A percentile compares a stretch with the other conserved stretches of the same genome.
Evolutionary conservation across 805 yeast species (phyloP).

Genomic region (Yarrowia deformans): DNA sequence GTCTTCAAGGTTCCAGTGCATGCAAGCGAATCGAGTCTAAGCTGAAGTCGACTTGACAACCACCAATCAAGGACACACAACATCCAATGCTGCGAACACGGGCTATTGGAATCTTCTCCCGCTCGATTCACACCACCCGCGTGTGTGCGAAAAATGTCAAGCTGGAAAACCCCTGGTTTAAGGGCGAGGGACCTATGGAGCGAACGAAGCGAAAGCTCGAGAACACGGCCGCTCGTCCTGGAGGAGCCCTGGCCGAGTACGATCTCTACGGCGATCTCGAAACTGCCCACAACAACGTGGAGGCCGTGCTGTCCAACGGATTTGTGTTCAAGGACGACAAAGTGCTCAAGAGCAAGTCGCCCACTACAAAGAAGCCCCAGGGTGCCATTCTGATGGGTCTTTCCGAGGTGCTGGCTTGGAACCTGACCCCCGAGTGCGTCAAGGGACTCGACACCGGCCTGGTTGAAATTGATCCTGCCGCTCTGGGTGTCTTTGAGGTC

Average conservation of each 20-base stretch:
- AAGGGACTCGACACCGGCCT: constrained; percentile 61
- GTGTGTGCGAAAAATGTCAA: constrained; percentile 26
- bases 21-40: neutral
- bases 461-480: constrained; percentile 59
- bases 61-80: neutral
- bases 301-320: constrained; percentile 61
- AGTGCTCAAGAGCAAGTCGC: constrained; percentile 53
- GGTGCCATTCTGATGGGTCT: constrained; percentile 51
- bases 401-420: constrained; percentile 65
- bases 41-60: neutral
- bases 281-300: constrained; percentile 60
- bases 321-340: constrained; percentile 64
- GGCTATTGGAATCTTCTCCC: neutral
- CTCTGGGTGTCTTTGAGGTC: constrained; percentile 59
- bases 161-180: constrained; percentile 39
- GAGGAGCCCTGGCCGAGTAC: constrained; percentile 51
- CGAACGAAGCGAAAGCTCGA: constrained; percentile 39
- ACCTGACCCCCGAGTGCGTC: constrained; percentile 52
- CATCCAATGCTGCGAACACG: constrained; percentile 31
- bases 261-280: constrained; percentile 57
- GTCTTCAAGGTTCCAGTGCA: neutral
- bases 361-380: constrained; percentile 42
- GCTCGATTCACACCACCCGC: constrained; percentile 28
- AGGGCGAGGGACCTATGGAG: constrained; percentile 38
- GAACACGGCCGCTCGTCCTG: constrained; percentile 35